A percentile compares a stretch with the other conserved stretches of the same genome.
These are phyloP conservation scores for Chrysanthemum lavandulifolium DNA, from an alignment of 129 eudicot genomes.

Conservation along the genomic window DNA sequence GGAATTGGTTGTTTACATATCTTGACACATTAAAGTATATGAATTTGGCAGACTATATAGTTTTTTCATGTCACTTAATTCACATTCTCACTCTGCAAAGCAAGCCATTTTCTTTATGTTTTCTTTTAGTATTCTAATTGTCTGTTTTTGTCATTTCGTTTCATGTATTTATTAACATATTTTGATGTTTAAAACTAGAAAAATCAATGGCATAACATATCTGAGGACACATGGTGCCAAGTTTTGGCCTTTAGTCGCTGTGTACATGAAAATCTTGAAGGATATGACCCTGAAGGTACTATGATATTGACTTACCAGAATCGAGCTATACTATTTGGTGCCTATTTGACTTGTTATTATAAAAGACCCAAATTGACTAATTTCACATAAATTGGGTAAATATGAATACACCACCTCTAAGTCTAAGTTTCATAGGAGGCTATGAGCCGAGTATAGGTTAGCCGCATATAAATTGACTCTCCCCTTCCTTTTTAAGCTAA, in stretches of 20 bases:
- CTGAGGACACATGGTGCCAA: conserved; percentile 98
- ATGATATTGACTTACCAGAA: conserved; percentile 1
- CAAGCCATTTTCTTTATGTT: conserved; percentile 6
- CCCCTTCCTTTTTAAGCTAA: not conserved
- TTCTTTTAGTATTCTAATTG: not conserved
- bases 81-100: not conserved
- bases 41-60: not conserved
- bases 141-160: conserved; percentile 4
- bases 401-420: not conserved
- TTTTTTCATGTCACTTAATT: not conserved
- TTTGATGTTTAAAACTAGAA: conserved; percentile 37
- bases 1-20: conserved; percentile 9
- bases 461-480: not conserved
- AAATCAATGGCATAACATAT: conserved; percentile 89
- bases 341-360: not conserved
- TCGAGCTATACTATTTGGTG: not conserved
- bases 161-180: conserved; percentile 14
- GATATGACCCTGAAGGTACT: conserved; percentile 95
- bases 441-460: not conserved
- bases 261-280: conserved; percentile 97
- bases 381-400: not conserved
- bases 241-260: conserved; percentile 93
- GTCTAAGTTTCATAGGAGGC: not conserved
- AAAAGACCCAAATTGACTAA: not conserved
- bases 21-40: not conserved